phyloP scores from a whole-genome alignment of 139 green algal genomes.

The Trebouxia sp. region DNA sequence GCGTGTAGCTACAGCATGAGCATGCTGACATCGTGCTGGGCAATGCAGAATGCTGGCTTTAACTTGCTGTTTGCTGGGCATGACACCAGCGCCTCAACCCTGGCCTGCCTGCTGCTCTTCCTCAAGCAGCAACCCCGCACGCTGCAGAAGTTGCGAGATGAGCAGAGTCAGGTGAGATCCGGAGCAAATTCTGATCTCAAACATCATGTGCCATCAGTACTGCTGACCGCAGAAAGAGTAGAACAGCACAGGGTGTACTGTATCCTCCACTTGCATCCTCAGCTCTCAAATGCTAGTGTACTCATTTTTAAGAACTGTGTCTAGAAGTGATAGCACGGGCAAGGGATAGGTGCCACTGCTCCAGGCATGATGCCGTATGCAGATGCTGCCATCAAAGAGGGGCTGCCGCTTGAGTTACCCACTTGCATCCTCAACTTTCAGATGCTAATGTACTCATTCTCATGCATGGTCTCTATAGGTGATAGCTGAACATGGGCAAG shows the following conservation, averaged over 20 bases:
- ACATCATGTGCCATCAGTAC: too few relatives aligned
- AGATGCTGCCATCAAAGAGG: too few relatives aligned
- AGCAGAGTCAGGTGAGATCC: background rate
- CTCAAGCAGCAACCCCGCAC: background rate
- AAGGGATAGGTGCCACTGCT: background rate
- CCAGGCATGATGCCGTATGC: background rate
- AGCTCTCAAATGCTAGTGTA: too few relatives aligned
- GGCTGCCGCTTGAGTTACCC: too few relatives aligned
- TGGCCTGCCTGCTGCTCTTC: background rate
- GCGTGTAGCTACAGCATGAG: too few relatives aligned
- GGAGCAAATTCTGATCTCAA: background rate
- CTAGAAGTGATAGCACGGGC: background rate
- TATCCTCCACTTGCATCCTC: too few relatives aligned
- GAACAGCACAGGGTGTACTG: too few relatives aligned
- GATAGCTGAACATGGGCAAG: background rate
- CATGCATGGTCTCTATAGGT: background rate
- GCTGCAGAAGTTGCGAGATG: background rate
- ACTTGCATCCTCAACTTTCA: too few relatives aligned
- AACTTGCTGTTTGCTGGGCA: slow-evolving; percentile 1
- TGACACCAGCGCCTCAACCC: background rate
- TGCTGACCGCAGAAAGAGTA: too few relatives aligned
- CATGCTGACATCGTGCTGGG: too few relatives aligned
- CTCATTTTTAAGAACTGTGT: too few relatives aligned
- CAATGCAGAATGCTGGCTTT: background rate
- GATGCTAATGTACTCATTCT: too few relatives aligned